Conservation (phyloP, 495 filamentous ascomycete species). For the Staphylotrichum tortipilum region DNA sequence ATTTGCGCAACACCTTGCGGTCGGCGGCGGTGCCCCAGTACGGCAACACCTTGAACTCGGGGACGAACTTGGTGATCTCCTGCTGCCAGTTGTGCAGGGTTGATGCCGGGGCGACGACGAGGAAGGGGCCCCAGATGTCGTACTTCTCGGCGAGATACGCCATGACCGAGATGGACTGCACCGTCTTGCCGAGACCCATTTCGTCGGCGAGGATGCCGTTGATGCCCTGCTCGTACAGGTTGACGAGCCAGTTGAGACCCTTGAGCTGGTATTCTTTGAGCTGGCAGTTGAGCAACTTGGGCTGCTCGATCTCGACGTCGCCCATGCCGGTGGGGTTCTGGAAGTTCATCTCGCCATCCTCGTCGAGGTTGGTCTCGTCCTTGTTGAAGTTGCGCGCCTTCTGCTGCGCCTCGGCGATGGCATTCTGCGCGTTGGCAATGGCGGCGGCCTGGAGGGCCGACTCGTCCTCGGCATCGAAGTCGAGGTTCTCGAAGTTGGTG, state of each 20-base stretch:
- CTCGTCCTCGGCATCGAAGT: constrained; percentile 95
- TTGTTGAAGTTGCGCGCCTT: constrained; percentile 89
- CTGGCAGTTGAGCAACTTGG: constrained; percentile 84
- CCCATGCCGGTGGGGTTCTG: constrained; percentile 94
- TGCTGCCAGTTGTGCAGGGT: constrained; percentile 99
- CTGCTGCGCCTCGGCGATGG: constrained; percentile 88
- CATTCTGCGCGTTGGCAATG: constrained; percentile 91
- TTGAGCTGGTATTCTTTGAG: constrained; percentile 98
- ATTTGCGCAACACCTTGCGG: constrained; percentile 92
- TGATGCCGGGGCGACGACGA: constrained; percentile 92
- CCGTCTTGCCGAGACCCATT: constrained; percentile 98
- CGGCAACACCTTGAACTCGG: constrained; percentile 84
- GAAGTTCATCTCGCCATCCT: constrained; percentile 97
- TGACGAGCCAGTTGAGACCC: constrained; percentile 97
- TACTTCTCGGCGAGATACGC: constrained; percentile 94
- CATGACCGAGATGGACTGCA: constrained; percentile 99
- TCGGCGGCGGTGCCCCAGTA: constrained; percentile 96
- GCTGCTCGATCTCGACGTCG: constrained; percentile 87
- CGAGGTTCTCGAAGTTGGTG: constrained; percentile 86
- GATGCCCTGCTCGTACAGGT: constrained; percentile 98
- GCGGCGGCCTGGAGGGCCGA: constrained; percentile 70
- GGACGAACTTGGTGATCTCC: constrained; percentile 90
- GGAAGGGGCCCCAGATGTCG: constrained; percentile 96
- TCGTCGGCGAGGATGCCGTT: constrained; percentile 98
- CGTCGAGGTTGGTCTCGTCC: constrained; percentile 53